Base-by-base conservation (phyloP, 2,329 filamentous ascomycete species). In the Cladosporium halotolerans region DNA sequence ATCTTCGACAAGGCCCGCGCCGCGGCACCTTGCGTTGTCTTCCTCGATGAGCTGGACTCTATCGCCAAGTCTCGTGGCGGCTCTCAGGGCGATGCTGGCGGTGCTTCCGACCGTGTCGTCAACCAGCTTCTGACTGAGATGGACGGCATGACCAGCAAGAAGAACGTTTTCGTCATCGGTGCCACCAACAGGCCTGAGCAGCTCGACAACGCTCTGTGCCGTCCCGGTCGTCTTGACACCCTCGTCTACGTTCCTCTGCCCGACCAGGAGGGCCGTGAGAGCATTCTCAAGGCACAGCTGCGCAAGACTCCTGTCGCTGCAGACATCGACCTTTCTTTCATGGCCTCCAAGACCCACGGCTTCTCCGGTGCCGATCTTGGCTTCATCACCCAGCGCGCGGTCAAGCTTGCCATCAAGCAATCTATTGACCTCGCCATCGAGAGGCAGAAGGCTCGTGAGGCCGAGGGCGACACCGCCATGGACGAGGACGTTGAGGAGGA, bases 131-230 rank as follows among this genome's bases (percentile, higher is more conserved):
- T 99, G 69, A 99, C 93, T 62, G 89, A 97, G 83, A 96, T 97
- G 92, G 92, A 97, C 64, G 92, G 92, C 66, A 97, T 97, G 92
- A 97, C 92, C 43, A 96, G 92, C 38, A 99, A 99, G 88, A 99
- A 99, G 88, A 99, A 99, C 72, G 93, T 99, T 60, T 99, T 99
- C 76, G 93, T 99, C 61, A 99, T 99, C 66, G 93, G 93, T 72
- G 93, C 93, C 43, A 99, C 93, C 74, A 99, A 99, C 80, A 83
- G 93, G 78, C 93, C 93, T 41, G 93, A 99, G 79, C 93, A 97
- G 79, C 88, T 99, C 56, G 93, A 99, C 73, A 93, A 93, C 70
- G 93, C 93, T 64, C 82, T 99, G 65, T 96, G 92, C 82, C 91
- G 93, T 82, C 93, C 93, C 54, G 93, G 93, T 64, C 93, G 93